A percentile compares a stretch with the other conserved stretches of the same genome.
Evolutionary conservation across 2,329 filamentous ascomycete species (phyloP).

Genomic region (Fusarium piperis): DNA sequence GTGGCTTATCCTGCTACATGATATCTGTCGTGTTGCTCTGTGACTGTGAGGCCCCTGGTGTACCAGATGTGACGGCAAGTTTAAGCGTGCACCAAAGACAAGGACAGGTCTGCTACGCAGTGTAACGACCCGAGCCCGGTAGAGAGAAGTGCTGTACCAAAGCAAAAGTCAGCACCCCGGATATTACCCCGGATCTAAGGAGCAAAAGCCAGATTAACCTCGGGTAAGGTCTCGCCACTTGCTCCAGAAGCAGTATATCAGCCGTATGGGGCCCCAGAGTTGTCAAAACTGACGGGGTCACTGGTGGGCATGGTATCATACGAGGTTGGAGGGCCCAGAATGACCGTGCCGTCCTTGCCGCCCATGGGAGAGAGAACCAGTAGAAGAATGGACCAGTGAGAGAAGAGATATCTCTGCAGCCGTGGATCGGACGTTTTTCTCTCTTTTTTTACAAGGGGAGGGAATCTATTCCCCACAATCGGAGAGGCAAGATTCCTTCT

Average conservation of each 20-base stretch:
- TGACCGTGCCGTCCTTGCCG: conserved; percentile 8
- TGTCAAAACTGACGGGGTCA: conserved; percentile 4
- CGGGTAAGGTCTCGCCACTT: conserved; percentile 3
- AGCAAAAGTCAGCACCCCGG: conserved; percentile 1
- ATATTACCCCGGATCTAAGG: conserved; percentile 30
- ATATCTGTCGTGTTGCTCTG: not conserved
- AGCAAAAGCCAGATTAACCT: conserved; percentile 14
- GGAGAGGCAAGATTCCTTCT: not conserved
- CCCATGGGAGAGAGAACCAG: not conserved
- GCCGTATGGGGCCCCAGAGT: conserved; percentile 27
- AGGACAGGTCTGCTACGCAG: not conserved
- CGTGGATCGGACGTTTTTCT: not conserved
- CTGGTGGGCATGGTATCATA: conserved; percentile 16
- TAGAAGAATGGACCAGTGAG: not conserved
- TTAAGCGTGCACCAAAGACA: not conserved
- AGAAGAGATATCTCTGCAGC: not conserved
- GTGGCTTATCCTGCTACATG: not conserved
- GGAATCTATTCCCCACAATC: not conserved
- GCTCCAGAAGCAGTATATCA: conserved; percentile 21
- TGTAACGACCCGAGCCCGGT: not conserved
- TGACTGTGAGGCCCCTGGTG: not conserved
- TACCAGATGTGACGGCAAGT: not conserved
- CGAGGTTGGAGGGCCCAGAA: conserved; percentile 2
- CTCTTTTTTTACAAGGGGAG: not conserved
- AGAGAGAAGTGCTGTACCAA: not conserved